Percentiles rank a stretch among this genome's conserved stretches.
phyloP scores from a whole-genome alignment of 768 basidiomycete genomes.

The Suillus paluster region DNA sequence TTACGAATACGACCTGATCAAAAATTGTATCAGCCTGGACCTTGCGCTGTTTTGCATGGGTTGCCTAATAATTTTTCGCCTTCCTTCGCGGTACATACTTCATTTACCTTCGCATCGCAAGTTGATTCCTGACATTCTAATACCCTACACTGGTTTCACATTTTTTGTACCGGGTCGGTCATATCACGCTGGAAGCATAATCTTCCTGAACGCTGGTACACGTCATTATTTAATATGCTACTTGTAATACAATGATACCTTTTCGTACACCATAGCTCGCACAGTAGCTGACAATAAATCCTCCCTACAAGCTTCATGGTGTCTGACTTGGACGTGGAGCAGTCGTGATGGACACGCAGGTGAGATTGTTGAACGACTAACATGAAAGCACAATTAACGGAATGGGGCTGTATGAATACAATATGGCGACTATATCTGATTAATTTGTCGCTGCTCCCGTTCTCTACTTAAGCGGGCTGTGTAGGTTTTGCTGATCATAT shows the following conservation, averaged over 20 bases:
- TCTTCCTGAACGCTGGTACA: constrained; percentile 2
- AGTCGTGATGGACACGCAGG: neutral
- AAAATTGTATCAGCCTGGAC: constrained; percentile 11
- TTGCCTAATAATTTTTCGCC: constrained; percentile 6
- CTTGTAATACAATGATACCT: constrained; percentile 3
- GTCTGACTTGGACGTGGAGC: neutral
- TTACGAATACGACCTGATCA: constrained; percentile 18
- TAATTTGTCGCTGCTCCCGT: constrained; percentile 30
- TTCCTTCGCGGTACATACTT: constrained; percentile 27
- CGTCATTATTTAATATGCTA: constrained; percentile 2
- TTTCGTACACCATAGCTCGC: constrained; percentile 1
- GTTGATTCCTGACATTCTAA: neutral
- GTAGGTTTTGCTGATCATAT: constrained; percentile 76
- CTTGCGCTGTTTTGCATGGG: constrained; percentile 10
- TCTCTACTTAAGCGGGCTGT: constrained; percentile 60
- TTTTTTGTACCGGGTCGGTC: neutral
- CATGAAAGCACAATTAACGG: neutral
- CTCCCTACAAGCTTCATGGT: neutral
- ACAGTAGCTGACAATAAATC: neutral
- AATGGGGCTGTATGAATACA: neutral
- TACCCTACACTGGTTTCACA: constrained; percentile 4
- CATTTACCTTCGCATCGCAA: constrained; percentile 1
- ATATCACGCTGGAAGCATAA: neutral
- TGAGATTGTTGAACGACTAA: neutral
- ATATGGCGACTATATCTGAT: neutral